phyloP scores from a whole-genome alignment of 1,139 yeast species.

The Yamadazyma buinensis region DNA sequence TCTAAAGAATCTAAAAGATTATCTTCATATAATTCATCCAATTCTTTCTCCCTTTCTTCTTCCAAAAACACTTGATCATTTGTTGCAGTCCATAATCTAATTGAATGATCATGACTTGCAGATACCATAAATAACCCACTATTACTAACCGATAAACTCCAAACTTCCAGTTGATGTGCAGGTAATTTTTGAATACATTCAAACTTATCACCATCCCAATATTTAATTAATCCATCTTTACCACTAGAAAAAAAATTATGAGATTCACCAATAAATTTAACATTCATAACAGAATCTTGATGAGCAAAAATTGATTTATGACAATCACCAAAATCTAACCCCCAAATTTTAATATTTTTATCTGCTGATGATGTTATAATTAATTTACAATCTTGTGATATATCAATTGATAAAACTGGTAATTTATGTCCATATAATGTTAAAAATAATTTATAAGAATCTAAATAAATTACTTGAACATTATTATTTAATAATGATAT shows the following conservation, averaged over 20 bases:
- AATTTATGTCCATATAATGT: slow-evolving; percentile 94
- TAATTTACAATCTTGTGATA: slow-evolving; percentile 81
- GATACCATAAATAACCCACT: slow-evolving; percentile 74
- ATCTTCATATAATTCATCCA: slow-evolving; percentile 86
- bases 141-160: slow-evolving; percentile 77
- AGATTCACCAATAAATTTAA: slow-evolving; percentile 73
- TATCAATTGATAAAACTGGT: slow-evolving; percentile 88
- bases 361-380: slow-evolving; percentile 94
- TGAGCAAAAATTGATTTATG: slow-evolving; percentile 96
- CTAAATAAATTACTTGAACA: slow-evolving; percentile 87
- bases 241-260: slow-evolving; percentile 90
- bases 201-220: slow-evolving; percentile 98
- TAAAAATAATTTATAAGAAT: slow-evolving; percentile 79
- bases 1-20: slow-evolving; percentile 71
- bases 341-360: slow-evolving; percentile 97
- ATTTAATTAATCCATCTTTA: slow-evolving; percentile 84
- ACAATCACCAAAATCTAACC: slow-evolving; percentile 97
- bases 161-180: slow-evolving; percentile 90
- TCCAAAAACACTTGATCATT: slow-evolving; percentile 92
- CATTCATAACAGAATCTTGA: slow-evolving; percentile 91
- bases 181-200: slow-evolving; percentile 86
- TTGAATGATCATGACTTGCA: slow-evolving; percentile 92
- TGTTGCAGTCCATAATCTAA: slow-evolving; percentile 87
- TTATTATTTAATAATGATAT: slow-evolving; percentile 87
- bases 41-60: slow-evolving; percentile 93